These are phyloP conservation scores for Venustampulla echinocandica DNA, from an alignment of 495 filamentous ascomycete genomes.

Conservation along the genomic window DNA sequence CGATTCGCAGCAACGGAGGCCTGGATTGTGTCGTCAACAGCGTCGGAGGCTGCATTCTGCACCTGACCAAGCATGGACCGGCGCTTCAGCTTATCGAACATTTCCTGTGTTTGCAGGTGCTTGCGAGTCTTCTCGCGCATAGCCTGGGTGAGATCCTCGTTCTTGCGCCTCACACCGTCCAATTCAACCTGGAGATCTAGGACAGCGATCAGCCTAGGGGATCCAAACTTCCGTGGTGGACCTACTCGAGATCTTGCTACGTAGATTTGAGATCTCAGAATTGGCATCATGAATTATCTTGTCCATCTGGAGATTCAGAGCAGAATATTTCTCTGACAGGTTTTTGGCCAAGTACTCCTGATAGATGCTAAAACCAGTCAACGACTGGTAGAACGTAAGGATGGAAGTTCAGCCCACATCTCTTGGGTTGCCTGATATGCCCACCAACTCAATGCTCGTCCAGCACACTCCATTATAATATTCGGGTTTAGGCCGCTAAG, in stretches of 20 bases:
- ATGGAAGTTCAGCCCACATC: constrained; percentile 46
- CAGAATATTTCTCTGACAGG: constrained; percentile 65
- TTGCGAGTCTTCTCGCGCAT: constrained; percentile 68
- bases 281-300: constrained; percentile 78
- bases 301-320: constrained; percentile 63
- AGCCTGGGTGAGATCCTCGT: constrained; percentile 61
- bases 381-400: constrained; percentile 4
- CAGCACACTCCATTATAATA: constrained; percentile 84
- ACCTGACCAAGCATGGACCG: constrained; percentile 61
- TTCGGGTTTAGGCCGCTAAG: constrained; percentile 77
- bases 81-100: constrained; percentile 77
- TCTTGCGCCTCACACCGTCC: constrained; percentile 62
- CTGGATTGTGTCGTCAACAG: constrained; percentile 50
- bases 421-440: constrained; percentile 86
- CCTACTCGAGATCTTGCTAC: constrained; percentile 38
- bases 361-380: constrained; percentile 50
- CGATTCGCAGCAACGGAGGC: constrained; percentile 14
- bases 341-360: constrained; percentile 69
- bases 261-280: constrained; percentile 60
- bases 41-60: constrained; percentile 59
- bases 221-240: background rate
- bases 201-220: constrained; percentile 4
- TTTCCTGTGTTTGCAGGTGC: constrained; percentile 68
- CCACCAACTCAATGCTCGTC: constrained; percentile 79
- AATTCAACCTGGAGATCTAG: constrained; percentile 58